Conservation (phyloP, 306 rosid species). For the Amphicarpaea edgeworthii region DNA sequence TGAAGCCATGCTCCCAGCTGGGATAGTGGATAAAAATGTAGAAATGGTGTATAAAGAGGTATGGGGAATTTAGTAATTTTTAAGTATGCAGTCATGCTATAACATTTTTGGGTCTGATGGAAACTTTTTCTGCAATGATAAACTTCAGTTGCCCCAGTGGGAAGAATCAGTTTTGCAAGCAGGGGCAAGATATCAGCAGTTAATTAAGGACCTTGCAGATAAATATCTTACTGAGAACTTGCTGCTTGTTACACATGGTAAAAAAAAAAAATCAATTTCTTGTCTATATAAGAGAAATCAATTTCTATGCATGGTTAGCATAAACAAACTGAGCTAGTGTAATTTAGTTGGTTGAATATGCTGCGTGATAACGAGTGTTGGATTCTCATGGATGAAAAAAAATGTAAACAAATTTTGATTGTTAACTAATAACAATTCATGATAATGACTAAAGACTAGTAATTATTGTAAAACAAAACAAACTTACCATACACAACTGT, state of each 20-base stretch:
- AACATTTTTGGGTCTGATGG: slow-evolving; percentile 19
- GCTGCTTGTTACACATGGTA: slow-evolving; percentile 87
- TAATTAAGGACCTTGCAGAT: slow-evolving; percentile 73
- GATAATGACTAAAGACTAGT: too few species aligned
- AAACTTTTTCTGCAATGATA: slow-evolving; percentile 11
- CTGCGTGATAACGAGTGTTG: too few species aligned
- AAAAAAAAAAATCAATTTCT: slow-evolving; percentile 20
- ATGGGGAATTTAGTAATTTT: not conserved
- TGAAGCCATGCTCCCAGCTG: slow-evolving; percentile 68
- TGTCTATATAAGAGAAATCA: not conserved
- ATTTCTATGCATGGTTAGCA: not conserved
- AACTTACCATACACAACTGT: too few species aligned
- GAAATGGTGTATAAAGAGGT: slow-evolving; percentile 76
- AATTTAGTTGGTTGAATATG: too few species aligned
- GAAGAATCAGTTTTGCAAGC: slow-evolving; percentile 59
- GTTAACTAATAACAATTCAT: not conserved
- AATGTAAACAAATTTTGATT: too few species aligned
- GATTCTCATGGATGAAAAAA: too few species aligned
- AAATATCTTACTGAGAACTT: slow-evolving; percentile 71
- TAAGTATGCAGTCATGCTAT: not conserved
- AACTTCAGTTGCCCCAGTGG: slow-evolving; percentile 75
- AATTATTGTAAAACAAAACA: too few species aligned
- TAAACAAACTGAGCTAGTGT: too few species aligned
- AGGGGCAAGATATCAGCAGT: slow-evolving; percentile 62
- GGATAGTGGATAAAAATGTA: slow-evolving; percentile 59